Conservation (phyloP, 495 filamentous ascomycete species). For the Podospora conica region DNA sequence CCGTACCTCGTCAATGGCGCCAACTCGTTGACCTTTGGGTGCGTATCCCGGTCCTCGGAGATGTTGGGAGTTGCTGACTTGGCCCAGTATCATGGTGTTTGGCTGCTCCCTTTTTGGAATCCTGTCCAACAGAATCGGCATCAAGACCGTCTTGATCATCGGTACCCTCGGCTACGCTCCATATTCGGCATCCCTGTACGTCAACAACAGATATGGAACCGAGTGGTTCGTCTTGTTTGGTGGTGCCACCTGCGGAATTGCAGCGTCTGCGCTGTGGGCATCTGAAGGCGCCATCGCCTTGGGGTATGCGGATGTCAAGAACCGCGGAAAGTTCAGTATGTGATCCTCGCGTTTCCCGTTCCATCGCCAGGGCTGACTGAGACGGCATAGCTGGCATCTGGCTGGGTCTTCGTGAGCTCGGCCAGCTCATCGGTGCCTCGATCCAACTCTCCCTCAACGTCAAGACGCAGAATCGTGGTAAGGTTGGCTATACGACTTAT, state of each 20-base stretch:
- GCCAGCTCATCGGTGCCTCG: conserved; percentile 50
- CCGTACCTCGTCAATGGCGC: conserved; percentile 54
- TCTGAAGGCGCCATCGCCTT: conserved; percentile 53
- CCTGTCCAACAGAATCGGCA: conserved; percentile 47
- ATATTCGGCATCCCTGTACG: conserved; percentile 51
- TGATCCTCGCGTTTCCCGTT: not conserved
- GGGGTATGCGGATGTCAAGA: conserved; percentile 49
- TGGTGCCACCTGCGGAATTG: conserved; percentile 50
- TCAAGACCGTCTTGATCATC: conserved; percentile 48
- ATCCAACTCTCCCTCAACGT: conserved; percentile 52
- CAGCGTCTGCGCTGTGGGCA: conserved; percentile 52
- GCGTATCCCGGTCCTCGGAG: not conserved
- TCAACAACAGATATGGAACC: conserved; percentile 52
- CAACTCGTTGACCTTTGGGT: conserved; percentile 50
- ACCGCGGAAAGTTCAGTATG: conserved; percentile 47
- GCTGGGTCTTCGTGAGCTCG: conserved; percentile 52
- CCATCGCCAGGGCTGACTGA: not conserved
- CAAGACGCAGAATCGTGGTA: conserved; percentile 40
- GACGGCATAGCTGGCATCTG: conserved; percentile 42
- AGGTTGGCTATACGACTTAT: conserved; percentile 50
- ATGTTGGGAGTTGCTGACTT: not conserved
- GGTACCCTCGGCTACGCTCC: conserved; percentile 52
- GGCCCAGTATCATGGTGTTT: conserved; percentile 47
- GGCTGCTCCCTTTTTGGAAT: conserved; percentile 47
- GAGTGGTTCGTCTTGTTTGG: conserved; percentile 54